Evolutionary conservation across 306 rosid genomes (phyloP).

Genomic region (Rosa rugosa): DNA sequence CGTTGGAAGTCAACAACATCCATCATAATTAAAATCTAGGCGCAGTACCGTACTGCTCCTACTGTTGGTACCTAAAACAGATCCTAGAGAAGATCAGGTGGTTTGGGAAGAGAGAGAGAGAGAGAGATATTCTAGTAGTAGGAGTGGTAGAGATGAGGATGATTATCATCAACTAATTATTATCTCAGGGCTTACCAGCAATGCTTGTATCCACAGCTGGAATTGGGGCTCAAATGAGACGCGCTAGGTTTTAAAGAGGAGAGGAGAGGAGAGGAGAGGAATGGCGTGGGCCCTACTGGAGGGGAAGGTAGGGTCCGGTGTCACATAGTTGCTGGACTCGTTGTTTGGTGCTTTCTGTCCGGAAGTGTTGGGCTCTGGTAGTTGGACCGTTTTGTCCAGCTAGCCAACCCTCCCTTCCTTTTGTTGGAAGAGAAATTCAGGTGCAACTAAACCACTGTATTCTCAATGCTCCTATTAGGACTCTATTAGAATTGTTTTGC

Average conservation of each 20-base stretch:
- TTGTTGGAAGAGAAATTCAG: background rate
- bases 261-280: background rate
- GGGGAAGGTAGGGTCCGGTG: background rate
- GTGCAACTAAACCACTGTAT: background rate
- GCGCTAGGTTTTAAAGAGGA: constrained; percentile 3
- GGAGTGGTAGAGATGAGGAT: background rate
- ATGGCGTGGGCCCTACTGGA: background rate
- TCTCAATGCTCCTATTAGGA: background rate
- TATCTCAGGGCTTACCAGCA: background rate
- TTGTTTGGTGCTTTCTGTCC: constrained; percentile 15
- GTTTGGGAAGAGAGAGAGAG: background rate
- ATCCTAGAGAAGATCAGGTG: background rate
- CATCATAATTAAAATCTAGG: background rate
- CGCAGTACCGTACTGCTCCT: background rate
- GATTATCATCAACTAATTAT: background rate
- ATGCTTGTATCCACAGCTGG: background rate
- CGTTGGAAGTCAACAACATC: background rate
- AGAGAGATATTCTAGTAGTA: background rate
- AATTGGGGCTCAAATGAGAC: background rate
- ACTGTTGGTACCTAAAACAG: background rate
- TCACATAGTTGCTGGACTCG: constrained; percentile 10
- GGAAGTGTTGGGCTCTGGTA: constrained; percentile 2
- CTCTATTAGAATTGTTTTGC: background rate
- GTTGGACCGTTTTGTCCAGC: constrained; percentile 13
- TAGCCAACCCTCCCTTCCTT: constrained; percentile 8